Percentiles rank a stretch among this genome's conserved stretches.
phyloP scores from a whole-genome alignment of 2,329 filamentous ascomycete species.

The Microcyclospora pomicola region DNA sequence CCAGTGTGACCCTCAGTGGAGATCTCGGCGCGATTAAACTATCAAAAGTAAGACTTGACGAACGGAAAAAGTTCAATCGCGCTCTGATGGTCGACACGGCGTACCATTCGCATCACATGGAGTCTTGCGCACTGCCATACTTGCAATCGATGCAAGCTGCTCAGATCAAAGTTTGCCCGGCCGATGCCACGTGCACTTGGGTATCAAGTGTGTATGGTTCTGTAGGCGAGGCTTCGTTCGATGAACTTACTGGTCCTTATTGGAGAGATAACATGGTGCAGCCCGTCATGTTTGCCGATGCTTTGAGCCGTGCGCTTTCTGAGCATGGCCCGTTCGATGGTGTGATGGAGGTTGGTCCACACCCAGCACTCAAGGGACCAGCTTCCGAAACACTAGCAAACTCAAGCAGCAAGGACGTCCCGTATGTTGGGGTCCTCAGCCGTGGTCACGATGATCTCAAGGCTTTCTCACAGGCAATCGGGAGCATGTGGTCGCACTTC shows the following conservation, averaged over 20 bases:
- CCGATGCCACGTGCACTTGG: constrained; percentile 1
- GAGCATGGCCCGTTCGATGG: constrained; percentile 16
- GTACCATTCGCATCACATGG: constrained; percentile 31
- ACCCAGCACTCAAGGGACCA: constrained; percentile 31
- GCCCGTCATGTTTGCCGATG: constrained; percentile 33
- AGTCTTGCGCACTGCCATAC: constrained; percentile 2
- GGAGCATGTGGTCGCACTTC: constrained; percentile 1
- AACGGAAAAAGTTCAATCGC: constrained; percentile 25
- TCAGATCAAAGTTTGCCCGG: neutral
- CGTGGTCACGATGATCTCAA: constrained; percentile 10
- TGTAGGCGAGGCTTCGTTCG: neutral
- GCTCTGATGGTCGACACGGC: constrained; percentile 30
- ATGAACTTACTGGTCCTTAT: constrained; percentile 20
- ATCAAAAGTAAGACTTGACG: constrained; percentile 17
- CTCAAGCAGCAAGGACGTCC: neutral
- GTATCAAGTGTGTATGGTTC: constrained; percentile 2
- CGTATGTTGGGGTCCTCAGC: constrained; percentile 5
- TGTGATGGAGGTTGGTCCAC: constrained; percentile 33
- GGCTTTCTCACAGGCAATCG: constrained; percentile 4
- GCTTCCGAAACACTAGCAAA: constrained; percentile 1
- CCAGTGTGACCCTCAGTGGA: constrained; percentile 33
- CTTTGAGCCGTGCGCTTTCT: constrained; percentile 18
- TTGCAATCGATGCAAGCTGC: neutral
- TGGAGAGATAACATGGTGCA: constrained; percentile 35
- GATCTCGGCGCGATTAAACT: constrained; percentile 26